These are phyloP conservation scores for Deuterostichococcus epilithicus DNA, from an alignment of 139 green algal species.

Conservation along the genomic window DNA sequence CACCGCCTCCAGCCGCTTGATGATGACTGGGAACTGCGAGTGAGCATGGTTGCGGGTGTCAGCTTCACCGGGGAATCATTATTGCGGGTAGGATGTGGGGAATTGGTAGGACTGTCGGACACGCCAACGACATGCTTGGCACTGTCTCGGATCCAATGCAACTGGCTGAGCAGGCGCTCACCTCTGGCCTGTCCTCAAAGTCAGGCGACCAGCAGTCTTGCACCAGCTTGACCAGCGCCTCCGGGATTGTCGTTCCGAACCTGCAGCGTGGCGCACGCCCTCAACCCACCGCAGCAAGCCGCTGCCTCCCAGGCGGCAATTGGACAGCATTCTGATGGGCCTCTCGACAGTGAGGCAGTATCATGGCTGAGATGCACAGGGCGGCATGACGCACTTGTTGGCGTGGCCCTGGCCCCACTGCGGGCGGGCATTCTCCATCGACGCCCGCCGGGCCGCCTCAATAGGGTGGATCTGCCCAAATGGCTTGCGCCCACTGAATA, in stretches of 20 bases:
- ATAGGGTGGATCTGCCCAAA: constrained; percentile 9
- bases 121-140: too few relatives aligned
- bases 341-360: too few relatives aligned
- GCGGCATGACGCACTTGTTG: background rate
- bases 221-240: constrained; percentile 16
- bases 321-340: background rate
- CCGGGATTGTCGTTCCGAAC: constrained; percentile 11
- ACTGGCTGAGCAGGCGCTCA: background rate
- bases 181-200: constrained; percentile 4
- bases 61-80: background rate
- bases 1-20: background rate
- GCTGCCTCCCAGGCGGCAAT: too few relatives aligned
- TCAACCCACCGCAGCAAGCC: too few relatives aligned
- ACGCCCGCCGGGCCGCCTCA: constrained; percentile 11
- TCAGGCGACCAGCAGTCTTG: constrained; percentile 15
- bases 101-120: too few relatives aligned
- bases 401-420: constrained; percentile 2
- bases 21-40: background rate
- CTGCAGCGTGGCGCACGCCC: background rate
- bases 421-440: constrained; percentile 3
- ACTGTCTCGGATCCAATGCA: background rate
- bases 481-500: constrained; percentile 13
- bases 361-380: too few relatives aligned
- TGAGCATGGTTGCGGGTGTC: background rate
- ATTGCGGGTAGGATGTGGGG: too few relatives aligned